Evolutionary conservation across 2,329 filamentous ascomycete species (phyloP).

Genomic region (Trichoderma koningii): DNA sequence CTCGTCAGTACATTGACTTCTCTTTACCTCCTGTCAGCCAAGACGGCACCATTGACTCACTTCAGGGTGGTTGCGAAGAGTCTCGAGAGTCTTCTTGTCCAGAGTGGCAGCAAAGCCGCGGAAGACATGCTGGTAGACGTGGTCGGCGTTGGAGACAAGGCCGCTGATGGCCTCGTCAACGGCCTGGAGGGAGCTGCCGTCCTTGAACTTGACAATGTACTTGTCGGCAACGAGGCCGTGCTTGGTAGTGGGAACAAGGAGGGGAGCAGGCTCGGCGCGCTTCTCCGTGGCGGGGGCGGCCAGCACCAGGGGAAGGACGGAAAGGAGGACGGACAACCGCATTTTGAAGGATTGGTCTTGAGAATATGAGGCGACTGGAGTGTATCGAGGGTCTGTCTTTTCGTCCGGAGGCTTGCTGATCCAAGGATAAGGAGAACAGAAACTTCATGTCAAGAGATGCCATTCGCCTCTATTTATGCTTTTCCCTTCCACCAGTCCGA

Average conservation of each 20-base stretch:
- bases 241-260: constrained; percentile 29
- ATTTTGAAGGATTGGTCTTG: constrained; percentile 28
- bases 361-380: not conserved
- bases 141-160: constrained; percentile 32
- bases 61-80: constrained; percentile 33
- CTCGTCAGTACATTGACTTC: not conserved
- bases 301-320: constrained; percentile 33
- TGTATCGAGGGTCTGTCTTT: not conserved
- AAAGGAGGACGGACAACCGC: constrained; percentile 33
- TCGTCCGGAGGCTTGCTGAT: constrained; percentile 17
- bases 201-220: constrained; percentile 40
- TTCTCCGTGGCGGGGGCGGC: constrained; percentile 31
- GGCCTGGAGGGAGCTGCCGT: constrained; percentile 27
- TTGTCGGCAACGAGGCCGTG: constrained; percentile 33
- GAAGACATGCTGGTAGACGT: constrained; percentile 33
- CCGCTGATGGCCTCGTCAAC: constrained; percentile 28
- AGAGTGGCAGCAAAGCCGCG: constrained; percentile 35
- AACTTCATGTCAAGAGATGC: not conserved
- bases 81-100: constrained; percentile 30
- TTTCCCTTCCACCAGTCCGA: not conserved
- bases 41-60: constrained; percentile 25
- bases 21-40: not conserved
- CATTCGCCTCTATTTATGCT: constrained; percentile 25
- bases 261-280: constrained; percentile 35
- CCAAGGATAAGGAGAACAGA: constrained; percentile 21